Conservation (phyloP, 73 alveolate genomes). For the Paramecium pentaurelia region DNA sequence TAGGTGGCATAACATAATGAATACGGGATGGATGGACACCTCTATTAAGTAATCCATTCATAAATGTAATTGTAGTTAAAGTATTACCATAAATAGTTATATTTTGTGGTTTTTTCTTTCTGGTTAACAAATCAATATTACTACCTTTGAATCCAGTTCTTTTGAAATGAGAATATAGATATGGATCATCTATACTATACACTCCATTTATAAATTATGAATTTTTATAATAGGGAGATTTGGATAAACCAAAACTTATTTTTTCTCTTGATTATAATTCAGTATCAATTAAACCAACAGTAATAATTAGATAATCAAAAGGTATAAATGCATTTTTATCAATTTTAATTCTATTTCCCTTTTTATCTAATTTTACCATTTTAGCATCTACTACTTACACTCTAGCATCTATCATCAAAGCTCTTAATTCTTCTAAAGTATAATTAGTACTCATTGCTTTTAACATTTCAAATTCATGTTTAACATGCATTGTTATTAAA, state of each 20-base stretch:
- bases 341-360: constrained; percentile 87
- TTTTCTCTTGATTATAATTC: constrained; percentile 70
- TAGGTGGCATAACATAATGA: constrained; percentile 87
- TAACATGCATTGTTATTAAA: constrained; percentile 90
- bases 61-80: constrained; percentile 83
- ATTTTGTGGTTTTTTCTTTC: constrained; percentile 79
- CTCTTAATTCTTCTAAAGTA: constrained; percentile 89
- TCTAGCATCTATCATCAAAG: constrained; percentile 94
- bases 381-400: constrained; percentile 94
- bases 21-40: constrained; percentile 91
- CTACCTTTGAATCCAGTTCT: constrained; percentile 67
- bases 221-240: constrained; percentile 73
- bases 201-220: constrained; percentile 74
- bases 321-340: constrained; percentile 94
- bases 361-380: constrained; percentile 92
- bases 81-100: constrained; percentile 93
- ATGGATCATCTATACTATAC: constrained; percentile 85
- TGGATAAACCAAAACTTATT: constrained; percentile 73
- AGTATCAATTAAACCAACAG: constrained; percentile 96
- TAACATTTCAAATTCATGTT: constrained; percentile 78
- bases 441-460: constrained; percentile 91
- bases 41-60: constrained; percentile 91
- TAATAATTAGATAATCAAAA: constrained; percentile 89
- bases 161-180: constrained; percentile 79
- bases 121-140: constrained; percentile 71